phyloP scores from a whole-genome alignment of 805 yeast species.

The Tetrapisispora pingtungensis region DNA sequence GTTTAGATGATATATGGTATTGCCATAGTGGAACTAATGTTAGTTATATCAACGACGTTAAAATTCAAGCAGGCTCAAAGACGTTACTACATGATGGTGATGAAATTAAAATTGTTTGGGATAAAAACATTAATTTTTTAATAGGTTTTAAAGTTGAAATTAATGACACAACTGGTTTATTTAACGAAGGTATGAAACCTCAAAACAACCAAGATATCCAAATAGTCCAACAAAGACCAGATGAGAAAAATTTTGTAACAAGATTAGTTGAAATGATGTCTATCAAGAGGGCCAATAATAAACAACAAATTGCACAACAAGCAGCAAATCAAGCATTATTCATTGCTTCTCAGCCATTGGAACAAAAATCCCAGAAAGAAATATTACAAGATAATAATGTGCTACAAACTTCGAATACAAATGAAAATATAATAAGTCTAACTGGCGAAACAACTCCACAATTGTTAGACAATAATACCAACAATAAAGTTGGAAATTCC shows the following conservation, averaged over 20 bases:
- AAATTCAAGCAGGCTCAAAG: conserved; percentile 54
- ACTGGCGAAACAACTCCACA: background rate
- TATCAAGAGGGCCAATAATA: conserved; percentile 8
- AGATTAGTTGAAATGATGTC: conserved; percentile 18
- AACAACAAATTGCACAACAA: background rate
- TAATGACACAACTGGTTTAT: conserved; percentile 55
- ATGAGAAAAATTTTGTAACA: conserved; percentile 16
- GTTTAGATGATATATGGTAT: conserved; percentile 68
- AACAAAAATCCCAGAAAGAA: background rate
- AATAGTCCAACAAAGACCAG: conserved; percentile 16
- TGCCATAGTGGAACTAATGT: conserved; percentile 73
- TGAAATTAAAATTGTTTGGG: conserved; percentile 53
- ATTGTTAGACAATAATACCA: background rate
- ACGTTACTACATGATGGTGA: conserved; percentile 56
- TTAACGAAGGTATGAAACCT: conserved; percentile 36
- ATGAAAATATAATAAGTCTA: background rate
- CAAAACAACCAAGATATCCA: conserved; percentile 10
- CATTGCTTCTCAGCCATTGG: background rate
- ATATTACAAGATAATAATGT: background rate
- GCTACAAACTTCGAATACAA: no score
- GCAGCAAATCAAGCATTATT: background rate
- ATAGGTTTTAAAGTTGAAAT: conserved; percentile 46
- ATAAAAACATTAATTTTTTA: conserved; percentile 40
- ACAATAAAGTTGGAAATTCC: no score
- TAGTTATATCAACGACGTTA: conserved; percentile 54